Percentiles rank a stretch among this genome's conserved stretches.
These are phyloP conservation scores for Malus hybrid DNA, from an alignment of 331 rosid species.

Conservation along the genomic window DNA sequence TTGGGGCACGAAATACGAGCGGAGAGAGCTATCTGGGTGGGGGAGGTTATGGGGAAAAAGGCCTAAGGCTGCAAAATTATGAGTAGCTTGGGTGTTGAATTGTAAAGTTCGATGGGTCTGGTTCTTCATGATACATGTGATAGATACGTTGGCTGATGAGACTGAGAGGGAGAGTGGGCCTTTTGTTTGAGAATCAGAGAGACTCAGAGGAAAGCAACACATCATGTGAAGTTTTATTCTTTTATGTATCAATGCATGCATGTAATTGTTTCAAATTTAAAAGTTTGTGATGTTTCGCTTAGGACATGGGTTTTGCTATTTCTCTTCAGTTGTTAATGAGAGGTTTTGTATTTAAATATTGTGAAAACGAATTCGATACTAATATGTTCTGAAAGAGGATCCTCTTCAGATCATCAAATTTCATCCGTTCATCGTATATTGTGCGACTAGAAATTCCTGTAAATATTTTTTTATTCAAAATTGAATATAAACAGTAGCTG, in stretches of 20 bases:
- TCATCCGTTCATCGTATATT: too few relatives aligned
- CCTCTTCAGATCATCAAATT: accelerated
- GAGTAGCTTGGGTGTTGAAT: neutral
- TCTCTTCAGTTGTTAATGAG: too few relatives aligned
- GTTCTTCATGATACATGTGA: neutral
- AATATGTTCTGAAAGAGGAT: too few relatives aligned
- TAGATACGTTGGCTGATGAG: neutral
- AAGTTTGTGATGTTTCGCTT: too few relatives aligned
- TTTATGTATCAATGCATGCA: neutral
- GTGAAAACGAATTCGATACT: too few relatives aligned
- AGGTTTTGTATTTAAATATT: too few relatives aligned
- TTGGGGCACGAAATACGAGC: constrained; percentile 4
- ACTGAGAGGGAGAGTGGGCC: neutral
- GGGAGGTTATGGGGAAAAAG: neutral
- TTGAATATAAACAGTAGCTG: too few relatives aligned
- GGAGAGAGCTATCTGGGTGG: neutral
- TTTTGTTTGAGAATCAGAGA: neutral
- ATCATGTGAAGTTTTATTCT: neutral
- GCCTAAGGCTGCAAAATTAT: neutral
- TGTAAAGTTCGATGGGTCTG: neutral
- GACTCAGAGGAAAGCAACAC: neutral
- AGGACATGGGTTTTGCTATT: too few relatives aligned
- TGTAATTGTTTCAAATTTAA: neutral
- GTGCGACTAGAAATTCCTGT: accelerated
- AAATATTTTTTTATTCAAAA: too few relatives aligned